Conservation (phyloP, 805 yeast genomes). For the Wickerhamomyces hampshirensis region DNA sequence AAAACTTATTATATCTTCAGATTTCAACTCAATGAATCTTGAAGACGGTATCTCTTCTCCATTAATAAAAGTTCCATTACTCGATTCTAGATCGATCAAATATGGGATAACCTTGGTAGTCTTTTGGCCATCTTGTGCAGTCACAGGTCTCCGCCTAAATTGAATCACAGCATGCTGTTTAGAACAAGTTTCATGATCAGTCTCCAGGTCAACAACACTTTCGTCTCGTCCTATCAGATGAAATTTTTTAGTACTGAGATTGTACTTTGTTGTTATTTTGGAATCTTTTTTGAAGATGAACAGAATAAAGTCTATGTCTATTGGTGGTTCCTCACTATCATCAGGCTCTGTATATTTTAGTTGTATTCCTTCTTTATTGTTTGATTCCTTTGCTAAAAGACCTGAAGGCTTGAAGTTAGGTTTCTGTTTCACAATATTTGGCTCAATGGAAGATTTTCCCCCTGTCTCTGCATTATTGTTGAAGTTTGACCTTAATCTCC, state of each 20-base stretch:
- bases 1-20: conserved; percentile 37
- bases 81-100: conserved; percentile 41
- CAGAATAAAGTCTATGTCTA: conserved; percentile 23
- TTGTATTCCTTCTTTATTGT: conserved; percentile 30
- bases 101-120: conserved; percentile 25
- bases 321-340: conserved; percentile 29
- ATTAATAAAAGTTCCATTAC: conserved; percentile 43
- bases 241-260: conserved; percentile 24
- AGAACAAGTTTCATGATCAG: conserved; percentile 34
- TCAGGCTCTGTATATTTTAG: conserved; percentile 34
- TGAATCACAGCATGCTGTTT: conserved; percentile 48
- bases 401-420: conserved; percentile 40
- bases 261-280: conserved; percentile 20
- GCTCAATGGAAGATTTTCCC: too few relatives aligned
- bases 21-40: conserved; percentile 37
- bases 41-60: conserved; percentile 33
- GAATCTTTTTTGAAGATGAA: conserved; percentile 27
- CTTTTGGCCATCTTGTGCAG: conserved; percentile 1
- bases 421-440: conserved; percentile 10
- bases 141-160: conserved; percentile 27
- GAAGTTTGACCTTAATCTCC: neutral
- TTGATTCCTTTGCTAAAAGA: conserved; percentile 35
- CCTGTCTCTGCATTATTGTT: neutral
- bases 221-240: conserved; percentile 34
- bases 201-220: conserved; percentile 32